Conservation (phyloP, 164 flowering plant genomes). For the Magnolia officinalis region DNA sequence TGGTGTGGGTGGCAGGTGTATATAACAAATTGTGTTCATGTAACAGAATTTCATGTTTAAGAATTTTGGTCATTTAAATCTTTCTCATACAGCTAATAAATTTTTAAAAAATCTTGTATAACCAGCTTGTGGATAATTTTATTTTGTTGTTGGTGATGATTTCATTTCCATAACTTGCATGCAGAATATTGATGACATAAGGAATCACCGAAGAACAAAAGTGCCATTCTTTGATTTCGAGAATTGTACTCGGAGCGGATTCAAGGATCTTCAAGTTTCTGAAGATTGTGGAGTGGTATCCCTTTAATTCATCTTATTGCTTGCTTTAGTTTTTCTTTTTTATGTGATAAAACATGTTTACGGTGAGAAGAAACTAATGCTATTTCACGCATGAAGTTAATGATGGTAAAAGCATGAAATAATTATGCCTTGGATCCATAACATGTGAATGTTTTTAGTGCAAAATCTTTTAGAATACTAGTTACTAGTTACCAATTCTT, state of each 20-base stretch:
- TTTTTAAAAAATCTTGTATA: background rate
- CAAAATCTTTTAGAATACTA: no score
- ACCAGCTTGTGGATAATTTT: background rate
- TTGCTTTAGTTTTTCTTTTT: background rate
- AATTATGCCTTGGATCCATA: no score
- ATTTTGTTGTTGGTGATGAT: background rate
- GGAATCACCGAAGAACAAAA: slow-evolving; percentile 65
- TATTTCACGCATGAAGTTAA: background rate
- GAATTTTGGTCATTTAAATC: background rate
- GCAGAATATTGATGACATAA: slow-evolving; percentile 90
- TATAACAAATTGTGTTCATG: no score
- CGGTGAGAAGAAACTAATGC: background rate
- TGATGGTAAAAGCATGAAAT: no score
- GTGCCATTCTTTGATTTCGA: slow-evolving; percentile 92
- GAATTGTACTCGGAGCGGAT: slow-evolving; percentile 78
- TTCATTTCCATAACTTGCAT: slow-evolving; percentile 12
- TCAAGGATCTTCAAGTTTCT: slow-evolving; percentile 85
- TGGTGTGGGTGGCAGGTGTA: no score
- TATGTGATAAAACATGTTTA: background rate
- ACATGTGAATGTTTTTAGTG: no score
- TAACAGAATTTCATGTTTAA: background rate
- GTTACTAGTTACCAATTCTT: no score
- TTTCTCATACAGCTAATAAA: background rate
- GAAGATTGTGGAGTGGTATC: slow-evolving; percentile 97
- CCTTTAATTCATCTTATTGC: background rate